These are phyloP conservation scores for Globisporangium abappressorium DNA, from an alignment of 352 stramenopile species.

Conservation along the genomic window DNA sequence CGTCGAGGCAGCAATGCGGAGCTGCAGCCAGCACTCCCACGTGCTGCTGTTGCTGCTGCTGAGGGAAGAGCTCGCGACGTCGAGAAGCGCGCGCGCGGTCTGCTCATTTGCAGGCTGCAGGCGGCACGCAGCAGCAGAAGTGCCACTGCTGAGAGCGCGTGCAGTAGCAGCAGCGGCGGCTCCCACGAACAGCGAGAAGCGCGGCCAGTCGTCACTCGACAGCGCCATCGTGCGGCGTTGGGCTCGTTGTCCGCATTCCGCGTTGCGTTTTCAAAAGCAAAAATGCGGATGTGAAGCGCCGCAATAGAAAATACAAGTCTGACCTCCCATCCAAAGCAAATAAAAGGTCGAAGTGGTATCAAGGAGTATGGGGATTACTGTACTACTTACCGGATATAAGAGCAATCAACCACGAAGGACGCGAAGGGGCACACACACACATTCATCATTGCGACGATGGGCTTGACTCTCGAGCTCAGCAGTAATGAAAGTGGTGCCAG, in stretches of 20 bases:
- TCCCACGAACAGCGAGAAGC: slow-evolving; percentile 34
- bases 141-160: no score
- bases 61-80: neutral
- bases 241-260: no score
- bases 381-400: neutral
- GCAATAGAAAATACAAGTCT: slow-evolving; percentile 2
- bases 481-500: no score
- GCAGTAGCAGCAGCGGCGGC: neutral
- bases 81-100: slow-evolving; percentile 6
- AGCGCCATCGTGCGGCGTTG: no score
- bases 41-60: slow-evolving; percentile 7
- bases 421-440: neutral
- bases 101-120: neutral
- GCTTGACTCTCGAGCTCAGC: neutral
- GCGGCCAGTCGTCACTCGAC: slow-evolving; percentile 33
- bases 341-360: neutral
- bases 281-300: neutral
- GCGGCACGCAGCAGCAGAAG: neutral
- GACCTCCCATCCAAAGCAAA: no score
- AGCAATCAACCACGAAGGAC: neutral
- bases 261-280: no score
- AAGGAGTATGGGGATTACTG: no score
- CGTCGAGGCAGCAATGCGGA: slow-evolving; percentile 14
- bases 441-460: neutral
- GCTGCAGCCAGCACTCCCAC: slow-evolving; percentile 37